Base-by-base conservation (phyloP, 1,284 basidiomycete genomes). In the Mrakiaceae sp. region DNA sequence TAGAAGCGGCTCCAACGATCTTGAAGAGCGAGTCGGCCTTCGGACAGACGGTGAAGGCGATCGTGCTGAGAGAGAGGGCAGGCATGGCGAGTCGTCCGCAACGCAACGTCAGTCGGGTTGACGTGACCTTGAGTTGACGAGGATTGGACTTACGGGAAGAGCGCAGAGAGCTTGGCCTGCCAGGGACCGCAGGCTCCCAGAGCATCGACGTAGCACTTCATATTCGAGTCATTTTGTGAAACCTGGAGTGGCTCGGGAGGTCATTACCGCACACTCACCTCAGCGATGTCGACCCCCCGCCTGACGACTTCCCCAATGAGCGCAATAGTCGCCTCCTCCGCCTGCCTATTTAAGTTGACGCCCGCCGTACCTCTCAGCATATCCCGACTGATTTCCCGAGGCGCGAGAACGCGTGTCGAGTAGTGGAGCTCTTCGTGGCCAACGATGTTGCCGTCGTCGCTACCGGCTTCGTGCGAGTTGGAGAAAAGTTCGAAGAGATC, bases 11-110 rank as follows among this genome's bases (percentile, higher is more conserved):
- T 27, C 92, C 89, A 64, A 98, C 96, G 68, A 98, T 93, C 71
- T 94, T 96, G 81, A 86, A 98, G 69, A 92, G 86, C 16, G 87
- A 87, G 74, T 98, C 95, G 12, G 95, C 95, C 77, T 98, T 98
- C 43, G 85, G 85, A 16, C 87, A 84, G 11, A 98, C 95, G 0
- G 89, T 93, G 74, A 98, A 94, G 53, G 81, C 78, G 69, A 95
- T 87, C 3, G 83, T 84, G 0, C 68, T 69, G 56, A 54, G 42
- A 58, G 44, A 8, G 43, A 27, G 7, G 63, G 44, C 9, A 58
- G 43, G 53, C n/a, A 16, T 12, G 60, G 8, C n/a, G n/a, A 12
- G 40, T 4, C 12, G 53, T 49, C 11, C 53, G 46, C 27, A 14
- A 1, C 11, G 12, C 5, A 40, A n/a, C 10, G 11, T 12, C 44